phyloP scores from a whole-genome alignment of 257 asterid species.

The Salvia splendens region DNA sequence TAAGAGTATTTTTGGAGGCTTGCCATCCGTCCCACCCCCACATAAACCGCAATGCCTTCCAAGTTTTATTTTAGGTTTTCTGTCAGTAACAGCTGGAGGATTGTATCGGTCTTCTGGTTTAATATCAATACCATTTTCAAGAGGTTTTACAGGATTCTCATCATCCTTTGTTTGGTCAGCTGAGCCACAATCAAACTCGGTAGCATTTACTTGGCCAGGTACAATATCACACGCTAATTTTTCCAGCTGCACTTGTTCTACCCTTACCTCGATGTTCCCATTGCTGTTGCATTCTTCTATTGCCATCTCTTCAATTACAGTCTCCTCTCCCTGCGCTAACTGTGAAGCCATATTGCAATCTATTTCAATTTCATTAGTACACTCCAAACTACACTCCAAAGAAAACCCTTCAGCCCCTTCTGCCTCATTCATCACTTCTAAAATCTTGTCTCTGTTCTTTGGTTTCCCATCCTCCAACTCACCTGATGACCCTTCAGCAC shows the following conservation, averaged over 20 bases:
- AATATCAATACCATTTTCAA: conserved; percentile 39
- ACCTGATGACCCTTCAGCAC: conserved; percentile 15
- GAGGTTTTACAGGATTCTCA: conserved; percentile 42
- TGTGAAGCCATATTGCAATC: conserved; percentile 38
- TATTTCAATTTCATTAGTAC: conserved; percentile 34
- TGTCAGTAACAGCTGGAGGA: conserved; percentile 38
- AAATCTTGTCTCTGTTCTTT: conserved; percentile 34
- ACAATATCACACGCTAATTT: conserved; percentile 34
- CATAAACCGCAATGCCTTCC: conserved; percentile 97
- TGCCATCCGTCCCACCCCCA: conserved; percentile 91
- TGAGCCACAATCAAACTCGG: conserved; percentile 38
- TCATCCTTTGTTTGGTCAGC: conserved; percentile 39
- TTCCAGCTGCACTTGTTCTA: conserved; percentile 39
- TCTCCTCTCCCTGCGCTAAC: conserved; percentile 37
- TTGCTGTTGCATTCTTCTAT: conserved; percentile 43
- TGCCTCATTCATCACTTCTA: conserved; percentile 44
- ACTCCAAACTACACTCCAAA: conserved; percentile 31
- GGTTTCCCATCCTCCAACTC: conserved; percentile 43
- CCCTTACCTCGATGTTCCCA: conserved; percentile 42
- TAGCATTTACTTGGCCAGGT: conserved; percentile 38
- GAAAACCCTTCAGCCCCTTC: conserved; percentile 29
- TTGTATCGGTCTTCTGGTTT: conserved; percentile 35
- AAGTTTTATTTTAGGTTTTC: conserved; percentile 60
- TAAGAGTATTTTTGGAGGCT: conserved; percentile 75
- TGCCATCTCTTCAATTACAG: conserved; percentile 37